phyloP scores from a whole-genome alignment of 2,329 filamentous ascomycete species.

The Hortaea werneckii region DNA sequence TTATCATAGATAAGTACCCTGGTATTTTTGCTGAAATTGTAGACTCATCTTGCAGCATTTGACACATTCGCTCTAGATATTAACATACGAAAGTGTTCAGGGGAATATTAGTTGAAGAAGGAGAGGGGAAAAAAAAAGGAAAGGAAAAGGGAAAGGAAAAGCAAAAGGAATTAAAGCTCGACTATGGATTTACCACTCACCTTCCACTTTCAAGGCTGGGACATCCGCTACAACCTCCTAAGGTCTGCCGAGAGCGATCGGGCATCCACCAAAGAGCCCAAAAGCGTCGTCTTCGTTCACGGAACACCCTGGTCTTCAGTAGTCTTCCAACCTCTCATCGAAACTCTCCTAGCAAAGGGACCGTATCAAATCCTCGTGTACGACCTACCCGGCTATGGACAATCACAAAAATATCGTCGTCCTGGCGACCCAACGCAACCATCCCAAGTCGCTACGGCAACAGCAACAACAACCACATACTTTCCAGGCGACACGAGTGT shows the following conservation, averaged over 20 bases:
- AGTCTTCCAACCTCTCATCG: slow-evolving; percentile 30
- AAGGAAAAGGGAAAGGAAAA: too few relatives aligned
- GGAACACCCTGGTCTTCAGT: slow-evolving; percentile 40
- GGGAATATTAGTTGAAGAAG: too few relatives aligned
- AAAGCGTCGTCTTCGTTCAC: slow-evolving; percentile 35
- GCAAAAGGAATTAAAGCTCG: too few relatives aligned
- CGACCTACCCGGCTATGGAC: slow-evolving; percentile 38
- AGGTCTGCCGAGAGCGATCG: slow-evolving; percentile 7
- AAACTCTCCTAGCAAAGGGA: slow-evolving; percentile 23
- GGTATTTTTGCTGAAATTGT: too few relatives aligned
- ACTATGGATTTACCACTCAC: neutral
- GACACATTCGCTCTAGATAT: too few relatives aligned
- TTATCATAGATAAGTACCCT: too few relatives aligned
- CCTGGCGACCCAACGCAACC: neutral
- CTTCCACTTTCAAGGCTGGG: slow-evolving; percentile 9
- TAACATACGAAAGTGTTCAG: too few relatives aligned
- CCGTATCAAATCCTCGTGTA: slow-evolving; percentile 34
- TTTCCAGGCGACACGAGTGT: slow-evolving; percentile 28
- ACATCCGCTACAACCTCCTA: slow-evolving; percentile 8
- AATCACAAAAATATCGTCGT: slow-evolving; percentile 22
- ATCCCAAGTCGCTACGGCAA: too few relatives aligned
- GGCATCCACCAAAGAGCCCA: slow-evolving; percentile 18
- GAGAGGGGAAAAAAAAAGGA: too few relatives aligned
- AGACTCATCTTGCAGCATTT: too few relatives aligned
- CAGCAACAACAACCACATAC: slow-evolving; percentile 1